Evolutionary conservation across 1,139 yeast species (phyloP).

Genomic region (Scheffersomyces lignicola): DNA sequence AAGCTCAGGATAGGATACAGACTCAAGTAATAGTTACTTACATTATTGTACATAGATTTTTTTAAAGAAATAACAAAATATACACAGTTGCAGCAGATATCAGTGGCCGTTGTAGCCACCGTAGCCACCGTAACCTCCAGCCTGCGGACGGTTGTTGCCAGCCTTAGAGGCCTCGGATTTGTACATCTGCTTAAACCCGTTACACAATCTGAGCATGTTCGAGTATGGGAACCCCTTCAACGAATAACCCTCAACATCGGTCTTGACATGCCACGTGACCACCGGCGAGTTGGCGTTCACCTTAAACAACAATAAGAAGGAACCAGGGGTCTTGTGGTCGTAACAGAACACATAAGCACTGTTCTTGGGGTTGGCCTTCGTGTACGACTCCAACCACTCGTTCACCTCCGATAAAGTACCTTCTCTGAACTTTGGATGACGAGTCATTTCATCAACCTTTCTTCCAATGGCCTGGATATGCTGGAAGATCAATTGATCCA

Average conservation of each 20-base stretch:
- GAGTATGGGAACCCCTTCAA: constrained; percentile 81
- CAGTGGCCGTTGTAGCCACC: constrained; percentile 7
- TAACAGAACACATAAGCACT: constrained; percentile 90
- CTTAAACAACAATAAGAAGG: constrained; percentile 84
- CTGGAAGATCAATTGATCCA: constrained; percentile 89
- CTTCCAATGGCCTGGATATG: constrained; percentile 85
- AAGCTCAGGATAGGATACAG: constrained; percentile 41
- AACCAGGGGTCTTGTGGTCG: constrained; percentile 91
- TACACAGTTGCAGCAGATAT: constrained; percentile 1
- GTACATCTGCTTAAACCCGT: constrained; percentile 80
- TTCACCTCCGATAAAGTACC: constrained; percentile 81
- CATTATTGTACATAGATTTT: constrained; percentile 5
- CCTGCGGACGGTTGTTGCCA: constrained; percentile 17
- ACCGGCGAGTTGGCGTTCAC: constrained; percentile 69
- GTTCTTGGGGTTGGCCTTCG: constrained; percentile 87
- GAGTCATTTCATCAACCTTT: constrained; percentile 80
- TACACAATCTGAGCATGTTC: constrained; percentile 82
- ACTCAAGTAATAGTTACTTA: constrained; percentile 1
- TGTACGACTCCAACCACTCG: constrained; percentile 85
- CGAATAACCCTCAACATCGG: constrained; percentile 82
- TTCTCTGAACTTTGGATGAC: constrained; percentile 83
- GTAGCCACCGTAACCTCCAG: constrained; percentile 16
- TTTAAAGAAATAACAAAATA: constrained; percentile 9
- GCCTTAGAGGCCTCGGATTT: constrained; percentile 35
- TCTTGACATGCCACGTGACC: constrained; percentile 87